A percentile compares a stretch with the other conserved stretches of the same genome.
Evolutionary conservation across 768 basidiomycete genomes (phyloP).

Genomic region (Tremella fuciformis): DNA sequence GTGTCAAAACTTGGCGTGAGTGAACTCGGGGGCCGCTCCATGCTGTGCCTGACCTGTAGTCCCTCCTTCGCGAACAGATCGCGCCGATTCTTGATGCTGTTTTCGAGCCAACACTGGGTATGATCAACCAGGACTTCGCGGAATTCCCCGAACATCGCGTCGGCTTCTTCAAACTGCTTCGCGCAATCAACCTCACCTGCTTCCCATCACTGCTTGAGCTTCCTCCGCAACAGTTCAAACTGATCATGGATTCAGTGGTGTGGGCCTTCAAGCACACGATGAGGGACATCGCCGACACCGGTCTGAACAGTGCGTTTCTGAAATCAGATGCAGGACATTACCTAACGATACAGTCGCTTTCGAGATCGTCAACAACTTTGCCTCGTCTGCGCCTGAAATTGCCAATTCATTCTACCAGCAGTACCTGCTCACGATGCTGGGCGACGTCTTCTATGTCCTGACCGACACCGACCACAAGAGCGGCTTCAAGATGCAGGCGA

Average conservation of each 20-base stretch:
- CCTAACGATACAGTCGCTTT: slow-evolving; percentile 64
- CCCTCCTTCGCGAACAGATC: slow-evolving; percentile 84
- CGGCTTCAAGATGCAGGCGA: slow-evolving; percentile 91
- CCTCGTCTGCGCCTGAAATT: slow-evolving; percentile 69
- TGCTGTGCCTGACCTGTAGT: slow-evolving; percentile 55
- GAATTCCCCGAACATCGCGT: slow-evolving; percentile 97
- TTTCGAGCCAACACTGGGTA: slow-evolving; percentile 91
- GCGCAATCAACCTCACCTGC: slow-evolving; percentile 86
- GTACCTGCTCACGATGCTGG: slow-evolving; percentile 87
- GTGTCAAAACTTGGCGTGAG: slow-evolving; percentile 80
- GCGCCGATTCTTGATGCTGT: slow-evolving; percentile 93
- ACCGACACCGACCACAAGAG: slow-evolving; percentile 99
- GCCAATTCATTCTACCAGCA: slow-evolving; percentile 93
- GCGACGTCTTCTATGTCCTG: slow-evolving; percentile 94
- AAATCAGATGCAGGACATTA: background rate
- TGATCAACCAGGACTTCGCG: slow-evolving; percentile 99
- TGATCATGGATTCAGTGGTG: slow-evolving; percentile 95
- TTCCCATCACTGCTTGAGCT: slow-evolving; percentile 91
- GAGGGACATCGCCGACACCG: slow-evolving; percentile 92
- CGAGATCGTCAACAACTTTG: slow-evolving; percentile 94
- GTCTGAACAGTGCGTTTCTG: slow-evolving; percentile 51
- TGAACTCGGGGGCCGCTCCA: slow-evolving; percentile 22
- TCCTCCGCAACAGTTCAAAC: slow-evolving; percentile 89
- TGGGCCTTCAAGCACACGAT: slow-evolving; percentile 99
- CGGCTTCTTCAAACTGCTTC: slow-evolving; percentile 92